Conservation (phyloP, 306 rosid genomes). For the Gillenia trifoliata region DNA sequence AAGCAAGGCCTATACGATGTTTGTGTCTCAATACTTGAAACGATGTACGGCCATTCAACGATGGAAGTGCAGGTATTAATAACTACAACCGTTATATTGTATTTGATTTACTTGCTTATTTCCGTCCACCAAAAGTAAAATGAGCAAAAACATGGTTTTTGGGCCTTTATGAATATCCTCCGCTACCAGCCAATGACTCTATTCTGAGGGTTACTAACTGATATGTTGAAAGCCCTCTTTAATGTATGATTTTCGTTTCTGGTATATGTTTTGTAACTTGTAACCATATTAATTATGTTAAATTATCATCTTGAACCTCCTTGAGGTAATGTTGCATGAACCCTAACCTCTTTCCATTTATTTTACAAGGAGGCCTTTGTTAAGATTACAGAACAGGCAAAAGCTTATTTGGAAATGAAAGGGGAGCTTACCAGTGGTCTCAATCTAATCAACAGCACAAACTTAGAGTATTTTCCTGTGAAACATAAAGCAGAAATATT, state of each 20-base stretch:
- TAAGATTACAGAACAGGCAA: slow-evolving; percentile 95
- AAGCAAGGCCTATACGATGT: slow-evolving; percentile 94
- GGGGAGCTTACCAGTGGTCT: slow-evolving; percentile 85
- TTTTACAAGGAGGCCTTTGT: slow-evolving; percentile 91
- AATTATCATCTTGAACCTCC: background rate
- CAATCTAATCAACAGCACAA: slow-evolving; percentile 83
- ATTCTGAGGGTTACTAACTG: background rate
- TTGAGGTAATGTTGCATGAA: background rate
- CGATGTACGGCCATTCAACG: slow-evolving; percentile 92
- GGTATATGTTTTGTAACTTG: background rate
- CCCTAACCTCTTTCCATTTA: slow-evolving; percentile 26
- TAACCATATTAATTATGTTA: background rate
- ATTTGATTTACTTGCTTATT: background rate
- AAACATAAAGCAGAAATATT: slow-evolving; percentile 92
- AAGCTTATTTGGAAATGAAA: slow-evolving; percentile 84
- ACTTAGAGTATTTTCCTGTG: slow-evolving; percentile 89
- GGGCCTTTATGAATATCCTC: background rate
- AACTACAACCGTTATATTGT: background rate
- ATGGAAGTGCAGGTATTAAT: slow-evolving; percentile 97
- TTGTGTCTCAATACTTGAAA: slow-evolving; percentile 85
- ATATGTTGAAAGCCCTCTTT: background rate
- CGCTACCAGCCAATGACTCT: background rate
- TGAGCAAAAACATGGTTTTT: background rate
- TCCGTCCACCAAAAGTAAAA: background rate
- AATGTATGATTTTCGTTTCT: background rate